Base-by-base conservation (phyloP, 192 early-diverging fungal species). In the Coemansia furcata region DNA sequence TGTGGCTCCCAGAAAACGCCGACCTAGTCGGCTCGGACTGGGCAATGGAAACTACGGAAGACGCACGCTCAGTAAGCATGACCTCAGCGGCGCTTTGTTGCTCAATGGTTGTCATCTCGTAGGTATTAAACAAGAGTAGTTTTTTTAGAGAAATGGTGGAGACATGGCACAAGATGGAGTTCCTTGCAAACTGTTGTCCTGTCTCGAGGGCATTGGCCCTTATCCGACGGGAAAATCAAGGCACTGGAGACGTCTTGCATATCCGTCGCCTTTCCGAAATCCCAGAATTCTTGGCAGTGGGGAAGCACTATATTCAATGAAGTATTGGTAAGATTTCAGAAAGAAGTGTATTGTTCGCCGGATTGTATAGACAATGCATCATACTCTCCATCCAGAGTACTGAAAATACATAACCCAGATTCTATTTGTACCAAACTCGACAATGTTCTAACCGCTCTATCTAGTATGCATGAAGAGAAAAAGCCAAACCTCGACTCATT, bases 21-120 rank as follows among this genome's bases (percentile, higher is more conserved):
- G 54, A 33, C 54, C 54, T 55, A 17, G 54, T 32, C 23, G 54
- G 54, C 54, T 55, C 54, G 54, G 54, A 30, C 54, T 55, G 54
- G 30, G 54, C 2, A 32, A 55, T 33, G 54, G 54, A 55, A 32
- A 32, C 54, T 8, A 15, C 54, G 7, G 54, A 55, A 15, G 30
- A 14, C 15, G 54, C 26, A 15, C 12, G 29, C 54, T 55, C 54
- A 33, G 54, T 35, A 55, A 32, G 30, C 30, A 23, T 33, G 15
- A 1, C 5, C 30, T 55, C 54, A 6, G 15, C 54, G 7, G 15
- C 32, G 23, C 30, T 54, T 54, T 54, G 50, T 32, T 54, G 50
- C 26, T 54, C 50, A 3, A 29, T 55, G 30, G 54, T 55, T 12
- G 54, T 55, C 54, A 55, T 55, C 12, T 14, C 15, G 30, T 6